A percentile compares a stretch with the other conserved stretches of the same genome.
Evolutionary conservation across 2,329 filamentous ascomycete genomes (phyloP).

Genomic region (Blastomyces percursus): DNA sequence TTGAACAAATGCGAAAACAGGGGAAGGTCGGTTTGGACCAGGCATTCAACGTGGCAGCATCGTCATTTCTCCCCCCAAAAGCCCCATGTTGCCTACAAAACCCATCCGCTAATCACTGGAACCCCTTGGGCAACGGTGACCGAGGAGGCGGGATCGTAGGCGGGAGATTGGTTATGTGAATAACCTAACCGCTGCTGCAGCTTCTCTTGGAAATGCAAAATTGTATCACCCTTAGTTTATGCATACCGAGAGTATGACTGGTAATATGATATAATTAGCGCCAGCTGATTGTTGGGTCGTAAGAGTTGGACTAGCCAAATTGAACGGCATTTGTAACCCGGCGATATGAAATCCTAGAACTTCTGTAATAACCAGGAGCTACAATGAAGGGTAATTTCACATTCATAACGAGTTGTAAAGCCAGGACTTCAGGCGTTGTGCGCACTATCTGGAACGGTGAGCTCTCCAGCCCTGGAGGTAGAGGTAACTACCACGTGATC

Average conservation of each 20-base stretch:
- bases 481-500: slow-evolving; percentile 1
- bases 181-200: not conserved
- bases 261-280: not conserved
- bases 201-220: not conserved
- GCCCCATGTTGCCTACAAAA: not conserved
- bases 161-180: not conserved
- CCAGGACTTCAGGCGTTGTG: not conserved
- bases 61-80: not conserved
- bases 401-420: not conserved
- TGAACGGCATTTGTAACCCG: not conserved
- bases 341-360: not conserved
- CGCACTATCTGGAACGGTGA: not conserved
- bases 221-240: not conserved
- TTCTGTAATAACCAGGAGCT: not conserved
- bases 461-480: no score
- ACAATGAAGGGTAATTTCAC: not conserved
- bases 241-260: not conserved
- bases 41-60: slow-evolving; percentile 1
- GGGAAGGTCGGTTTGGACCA: not conserved
- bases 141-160: not conserved
- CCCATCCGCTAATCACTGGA: not conserved
- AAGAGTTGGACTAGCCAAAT: not conserved
- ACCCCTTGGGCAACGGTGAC: not conserved
- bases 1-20: not conserved
- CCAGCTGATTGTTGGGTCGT: not conserved